These are phyloP conservation scores for Hymenoscyphus repandus DNA, from an alignment of 2,329 filamentous ascomycete species.

Conservation along the genomic window DNA sequence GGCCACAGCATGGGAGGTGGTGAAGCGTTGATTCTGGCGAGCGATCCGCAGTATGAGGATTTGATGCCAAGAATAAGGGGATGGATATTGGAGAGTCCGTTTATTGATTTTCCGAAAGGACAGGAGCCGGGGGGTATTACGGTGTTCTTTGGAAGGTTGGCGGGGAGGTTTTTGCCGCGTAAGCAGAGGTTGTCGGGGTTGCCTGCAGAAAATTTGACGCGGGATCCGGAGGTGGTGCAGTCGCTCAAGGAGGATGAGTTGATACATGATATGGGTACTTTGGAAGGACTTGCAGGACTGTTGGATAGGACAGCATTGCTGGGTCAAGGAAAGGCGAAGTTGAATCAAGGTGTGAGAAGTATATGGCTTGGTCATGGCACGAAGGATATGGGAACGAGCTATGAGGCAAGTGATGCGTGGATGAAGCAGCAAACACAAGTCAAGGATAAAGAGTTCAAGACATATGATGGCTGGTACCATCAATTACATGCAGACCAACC, in stretches of 20 bases:
- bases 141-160: conserved; percentile 61
- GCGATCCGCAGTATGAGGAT: conserved; percentile 44
- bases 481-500: conserved; percentile 58
- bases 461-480: conserved; percentile 76
- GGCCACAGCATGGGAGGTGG: conserved; percentile 91
- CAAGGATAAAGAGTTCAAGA: conserved; percentile 64
- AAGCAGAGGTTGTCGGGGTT: conserved; percentile 63
- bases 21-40: conserved; percentile 60
- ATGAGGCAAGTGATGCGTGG: conserved; percentile 58
- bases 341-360: conserved; percentile 51
- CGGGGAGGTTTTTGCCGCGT: conserved; percentile 60
- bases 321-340: conserved; percentile 46
- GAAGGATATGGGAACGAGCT: conserved; percentile 65
- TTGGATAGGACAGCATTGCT: conserved; percentile 66
- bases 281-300: conserved; percentile 74
- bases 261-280: conserved; percentile 77
- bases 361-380: conserved; percentile 75
- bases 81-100: conserved; percentile 72
- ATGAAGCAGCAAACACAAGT: conserved; percentile 50
- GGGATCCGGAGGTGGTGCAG: conserved; percentile 59
- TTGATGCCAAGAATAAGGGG: conserved; percentile 60
- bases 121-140: conserved; percentile 59
- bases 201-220: conserved; percentile 56
- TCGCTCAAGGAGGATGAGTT: conserved; percentile 61
- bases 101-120: conserved; percentile 65